phyloP scores from a whole-genome alignment of 140 eudicot species.

The Cichorium intybus region DNA sequence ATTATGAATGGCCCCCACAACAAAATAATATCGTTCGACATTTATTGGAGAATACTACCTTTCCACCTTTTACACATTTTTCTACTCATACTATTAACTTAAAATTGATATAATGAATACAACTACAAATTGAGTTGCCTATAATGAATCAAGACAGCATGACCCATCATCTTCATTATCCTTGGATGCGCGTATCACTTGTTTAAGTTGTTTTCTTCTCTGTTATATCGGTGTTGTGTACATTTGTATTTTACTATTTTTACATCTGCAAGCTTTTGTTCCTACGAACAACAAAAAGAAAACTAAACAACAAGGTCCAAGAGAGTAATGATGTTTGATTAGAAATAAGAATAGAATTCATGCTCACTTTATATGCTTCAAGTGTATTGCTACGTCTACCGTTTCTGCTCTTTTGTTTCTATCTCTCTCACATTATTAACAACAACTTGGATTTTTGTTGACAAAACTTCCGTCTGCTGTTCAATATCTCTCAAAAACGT shows the following conservation, averaged over 20 bases:
- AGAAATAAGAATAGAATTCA: background rate
- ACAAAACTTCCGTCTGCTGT: constrained; percentile 35
- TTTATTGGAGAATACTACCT: too few species aligned
- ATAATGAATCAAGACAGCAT: background rate
- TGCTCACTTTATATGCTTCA: constrained; percentile 12
- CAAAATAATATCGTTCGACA: too few species aligned
- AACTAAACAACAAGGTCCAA: background rate
- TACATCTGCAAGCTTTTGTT: constrained; percentile 7
- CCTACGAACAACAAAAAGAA: background rate
- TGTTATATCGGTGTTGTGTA: constrained; percentile 1
- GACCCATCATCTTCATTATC: background rate
- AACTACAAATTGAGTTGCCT: background rate
- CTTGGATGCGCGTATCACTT: background rate
- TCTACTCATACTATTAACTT: background rate
- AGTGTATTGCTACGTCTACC: background rate
- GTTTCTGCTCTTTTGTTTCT: constrained; percentile 26
- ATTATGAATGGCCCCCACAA: too few species aligned
- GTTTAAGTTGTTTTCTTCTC: background rate
- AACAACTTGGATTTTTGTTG: constrained; percentile 39
- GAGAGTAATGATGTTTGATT: background rate
- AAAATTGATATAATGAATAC: background rate
- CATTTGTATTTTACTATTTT: background rate
- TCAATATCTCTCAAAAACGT: constrained; percentile 36
- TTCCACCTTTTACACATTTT: too few species aligned
- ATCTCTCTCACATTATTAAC: constrained; percentile 41